Percentiles rank a stretch among this genome's conserved stretches.
These are phyloP conservation scores for Magnaporthiopsis incrustans DNA, from an alignment of 2,329 filamentous ascomycete species.

Conservation along the genomic window DNA sequence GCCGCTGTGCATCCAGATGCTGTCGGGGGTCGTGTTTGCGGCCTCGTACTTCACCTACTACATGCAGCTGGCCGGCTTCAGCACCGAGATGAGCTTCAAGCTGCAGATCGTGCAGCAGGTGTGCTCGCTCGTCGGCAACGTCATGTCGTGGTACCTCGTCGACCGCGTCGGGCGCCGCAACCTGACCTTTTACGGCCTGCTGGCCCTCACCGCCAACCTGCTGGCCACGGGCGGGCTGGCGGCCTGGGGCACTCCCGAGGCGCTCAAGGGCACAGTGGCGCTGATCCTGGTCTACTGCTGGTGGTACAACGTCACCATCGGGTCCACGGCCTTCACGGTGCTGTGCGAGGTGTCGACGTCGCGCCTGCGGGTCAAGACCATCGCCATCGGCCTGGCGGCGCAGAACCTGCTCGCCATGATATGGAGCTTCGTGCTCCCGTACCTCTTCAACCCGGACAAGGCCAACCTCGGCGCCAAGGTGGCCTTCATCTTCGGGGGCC, in stretches of 20 bases:
- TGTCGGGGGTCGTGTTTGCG: constrained; percentile 27
- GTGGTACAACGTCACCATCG: constrained; percentile 28
- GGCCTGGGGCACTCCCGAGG: constrained; percentile 1
- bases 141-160: constrained; percentile 30
- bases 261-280: constrained; percentile 10
- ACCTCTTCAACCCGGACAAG: constrained; percentile 16
- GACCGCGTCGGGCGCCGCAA: constrained; percentile 27
- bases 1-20: constrained; percentile 26
- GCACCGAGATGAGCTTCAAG: constrained; percentile 25
- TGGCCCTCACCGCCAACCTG: constrained; percentile 29
- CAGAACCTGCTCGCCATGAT: constrained; percentile 19
- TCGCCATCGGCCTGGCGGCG: constrained; percentile 25
- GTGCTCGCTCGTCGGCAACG: constrained; percentile 29
- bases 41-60: constrained; percentile 34
- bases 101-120: constrained; percentile 32
- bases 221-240: constrained; percentile 29
- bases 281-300: constrained; percentile 25
- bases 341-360: constrained; percentile 28
- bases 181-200: constrained; percentile 27
- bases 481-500: constrained; percentile 27
- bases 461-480: constrained; percentile 26
- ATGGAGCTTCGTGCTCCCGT: constrained; percentile 15
- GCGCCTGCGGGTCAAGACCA: constrained; percentile 27
- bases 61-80: constrained; percentile 32
- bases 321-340: constrained; percentile 26